phyloP scores from a whole-genome alignment of 768 basidiomycete genomes.

The Pleurotus pulmonarius region DNA sequence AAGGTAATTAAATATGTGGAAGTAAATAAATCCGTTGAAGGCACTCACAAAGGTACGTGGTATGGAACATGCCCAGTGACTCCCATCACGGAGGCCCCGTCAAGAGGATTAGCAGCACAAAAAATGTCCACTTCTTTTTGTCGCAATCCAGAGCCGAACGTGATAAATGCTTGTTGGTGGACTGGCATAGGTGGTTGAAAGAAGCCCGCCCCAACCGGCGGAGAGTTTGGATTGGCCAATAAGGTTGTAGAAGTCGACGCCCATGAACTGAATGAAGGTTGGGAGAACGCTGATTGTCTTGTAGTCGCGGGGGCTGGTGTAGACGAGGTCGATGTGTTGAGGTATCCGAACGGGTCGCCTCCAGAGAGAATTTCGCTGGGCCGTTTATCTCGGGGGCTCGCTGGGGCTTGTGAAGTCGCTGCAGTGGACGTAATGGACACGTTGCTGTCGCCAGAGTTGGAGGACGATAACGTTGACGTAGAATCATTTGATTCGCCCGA shows the following conservation, averaged over 20 bases:
- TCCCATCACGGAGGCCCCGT: constrained; percentile 50
- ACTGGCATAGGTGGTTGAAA: constrained; percentile 36
- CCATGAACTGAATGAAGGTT: constrained; percentile 32
- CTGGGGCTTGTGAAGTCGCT: background rate
- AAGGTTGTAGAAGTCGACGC: constrained; percentile 13
- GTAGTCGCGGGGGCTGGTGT: constrained; percentile 24
- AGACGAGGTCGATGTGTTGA: constrained; percentile 31
- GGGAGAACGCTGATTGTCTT: constrained; percentile 29
- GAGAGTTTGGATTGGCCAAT: constrained; percentile 23
- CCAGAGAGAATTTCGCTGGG: constrained; percentile 16
- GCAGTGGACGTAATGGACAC: background rate
- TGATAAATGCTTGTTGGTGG: constrained; percentile 73
- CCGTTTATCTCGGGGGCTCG: background rate
- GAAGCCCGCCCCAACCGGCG: constrained; percentile 22
- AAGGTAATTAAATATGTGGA: too few species aligned
- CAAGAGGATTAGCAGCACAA: constrained; percentile 65
- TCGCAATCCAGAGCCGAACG: constrained; percentile 81
- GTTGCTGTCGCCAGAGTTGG: background rate
- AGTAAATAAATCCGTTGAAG: background rate
- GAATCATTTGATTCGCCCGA: constrained; percentile 5
- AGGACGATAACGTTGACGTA: constrained; percentile 10
- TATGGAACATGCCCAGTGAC: constrained; percentile 62
- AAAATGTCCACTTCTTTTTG: constrained; percentile 83
- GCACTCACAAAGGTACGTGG: constrained; percentile 71
- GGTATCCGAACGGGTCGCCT: constrained; percentile 60